Conservation (phyloP, 495 filamentous ascomycete genomes). For the Chaetomium tenue region DNA sequence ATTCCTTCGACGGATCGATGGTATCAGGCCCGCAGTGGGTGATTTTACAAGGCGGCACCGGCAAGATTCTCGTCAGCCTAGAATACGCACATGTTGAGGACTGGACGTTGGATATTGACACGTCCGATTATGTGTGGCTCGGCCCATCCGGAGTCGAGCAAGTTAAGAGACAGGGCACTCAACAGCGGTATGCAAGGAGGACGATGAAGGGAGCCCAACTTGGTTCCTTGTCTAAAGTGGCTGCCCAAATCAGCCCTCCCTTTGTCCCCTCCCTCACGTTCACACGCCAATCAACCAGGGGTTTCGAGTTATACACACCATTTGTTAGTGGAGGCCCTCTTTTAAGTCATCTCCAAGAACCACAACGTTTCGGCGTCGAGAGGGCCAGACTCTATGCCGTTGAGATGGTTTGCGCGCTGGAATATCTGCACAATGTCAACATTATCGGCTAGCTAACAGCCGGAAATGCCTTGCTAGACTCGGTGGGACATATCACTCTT, state of each 20-base stretch:
- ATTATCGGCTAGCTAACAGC: slow-evolving; percentile 85
- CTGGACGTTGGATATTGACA: neutral
- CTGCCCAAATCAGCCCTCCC: slow-evolving; percentile 73
- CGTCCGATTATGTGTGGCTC: neutral
- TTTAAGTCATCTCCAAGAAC: slow-evolving; percentile 80
- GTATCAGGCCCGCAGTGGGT: neutral
- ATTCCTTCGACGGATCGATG: neutral
- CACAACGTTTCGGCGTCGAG: slow-evolving; percentile 84
- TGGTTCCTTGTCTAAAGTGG: neutral
- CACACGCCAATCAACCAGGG: slow-evolving; percentile 83
- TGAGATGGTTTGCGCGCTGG: slow-evolving; percentile 78
- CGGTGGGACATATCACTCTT: slow-evolving; percentile 84
- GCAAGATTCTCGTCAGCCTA: neutral
- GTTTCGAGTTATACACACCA: slow-evolving; percentile 76
- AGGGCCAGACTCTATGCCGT: slow-evolving; percentile 82
- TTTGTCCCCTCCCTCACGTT: slow-evolving; percentile 88
- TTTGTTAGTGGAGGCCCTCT: slow-evolving; percentile 84
- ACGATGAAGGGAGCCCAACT: neutral
- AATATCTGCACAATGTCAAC: slow-evolving; percentile 82
- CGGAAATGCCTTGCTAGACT: slow-evolving; percentile 83
- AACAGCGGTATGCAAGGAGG: neutral
- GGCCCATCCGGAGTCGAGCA: neutral
- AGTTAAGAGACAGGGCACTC: neutral
- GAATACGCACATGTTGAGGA: neutral
- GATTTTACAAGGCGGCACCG: neutral